Conservation (phyloP, 768 basidiomycete genomes). For the Melanogaster broomeanus region DNA sequence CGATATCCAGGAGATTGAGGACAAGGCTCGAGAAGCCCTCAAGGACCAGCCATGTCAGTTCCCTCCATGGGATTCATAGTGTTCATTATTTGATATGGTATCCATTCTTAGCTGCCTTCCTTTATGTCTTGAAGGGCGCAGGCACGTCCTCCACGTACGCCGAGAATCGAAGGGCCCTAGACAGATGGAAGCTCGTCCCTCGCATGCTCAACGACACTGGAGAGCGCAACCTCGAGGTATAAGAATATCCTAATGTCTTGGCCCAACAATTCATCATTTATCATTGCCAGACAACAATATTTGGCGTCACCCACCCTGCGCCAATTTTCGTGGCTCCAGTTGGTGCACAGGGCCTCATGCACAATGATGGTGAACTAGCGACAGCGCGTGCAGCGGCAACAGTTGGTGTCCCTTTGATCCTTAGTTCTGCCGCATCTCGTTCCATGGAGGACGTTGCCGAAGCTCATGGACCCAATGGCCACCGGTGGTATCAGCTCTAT, state of each 20-base stretch:
- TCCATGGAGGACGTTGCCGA: constrained; percentile 51
- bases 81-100: neutral
- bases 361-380: constrained; percentile 44
- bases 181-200: constrained; percentile 56
- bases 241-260: neutral
- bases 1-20: constrained; percentile 62
- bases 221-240: constrained; percentile 51
- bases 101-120: constrained; percentile 52
- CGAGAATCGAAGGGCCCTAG: constrained; percentile 62
- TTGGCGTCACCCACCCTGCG: constrained; percentile 43
- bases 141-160: constrained; percentile 64
- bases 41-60: constrained; percentile 54
- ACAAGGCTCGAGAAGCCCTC: constrained; percentile 59
- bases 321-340: constrained; percentile 59
- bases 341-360: constrained; percentile 55
- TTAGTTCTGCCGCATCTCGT: constrained; percentile 37
- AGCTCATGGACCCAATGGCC: constrained; percentile 42
- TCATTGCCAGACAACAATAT: constrained; percentile 54
- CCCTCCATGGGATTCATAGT: neutral
- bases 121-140: constrained; percentile 71
- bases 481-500: constrained; percentile 54
- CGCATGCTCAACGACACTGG: constrained; percentile 55
- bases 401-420: constrained; percentile 44
- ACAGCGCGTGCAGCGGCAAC: constrained; percentile 45
- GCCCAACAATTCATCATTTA: neutral